phyloP scores from a whole-genome alignment of 345 rosid species.

The Noccaea caerulescens region DNA sequence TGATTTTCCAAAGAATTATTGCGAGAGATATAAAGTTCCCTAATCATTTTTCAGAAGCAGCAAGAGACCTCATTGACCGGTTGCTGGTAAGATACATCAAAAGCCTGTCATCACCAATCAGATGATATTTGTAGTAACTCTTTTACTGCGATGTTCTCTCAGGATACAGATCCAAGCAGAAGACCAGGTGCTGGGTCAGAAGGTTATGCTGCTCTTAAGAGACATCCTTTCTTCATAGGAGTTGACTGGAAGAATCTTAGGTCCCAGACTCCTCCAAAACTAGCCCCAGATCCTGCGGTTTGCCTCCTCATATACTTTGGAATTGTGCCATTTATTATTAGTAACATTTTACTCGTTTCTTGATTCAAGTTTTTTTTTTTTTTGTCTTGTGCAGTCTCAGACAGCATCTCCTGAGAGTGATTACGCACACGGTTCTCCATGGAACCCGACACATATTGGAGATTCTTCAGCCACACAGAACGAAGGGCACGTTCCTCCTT shows the following conservation, averaged over 20 bases:
- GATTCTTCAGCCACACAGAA: slow-evolving; percentile 58
- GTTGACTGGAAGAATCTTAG: slow-evolving; percentile 85
- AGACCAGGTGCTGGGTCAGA: slow-evolving; percentile 93
- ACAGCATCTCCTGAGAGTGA: slow-evolving; percentile 58
- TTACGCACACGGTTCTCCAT: slow-evolving; percentile 61
- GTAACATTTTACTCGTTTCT: slow-evolving; percentile 6
- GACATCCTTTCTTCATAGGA: slow-evolving; percentile 86
- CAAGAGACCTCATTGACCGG: slow-evolving; percentile 80
- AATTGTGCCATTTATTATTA: not conserved
- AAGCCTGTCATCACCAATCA: slow-evolving; percentile 8
- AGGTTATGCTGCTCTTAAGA: slow-evolving; percentile 82
- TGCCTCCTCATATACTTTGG: not conserved
- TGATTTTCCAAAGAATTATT: slow-evolving; percentile 92
- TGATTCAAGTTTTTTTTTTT: slow-evolving; percentile 2
- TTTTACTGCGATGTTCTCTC: slow-evolving; percentile 35
- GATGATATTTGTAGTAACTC: slow-evolving; percentile 2
- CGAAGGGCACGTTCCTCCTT: slow-evolving; percentile 55
- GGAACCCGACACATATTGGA: slow-evolving; percentile 81
- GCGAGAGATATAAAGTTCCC: slow-evolving; percentile 95
- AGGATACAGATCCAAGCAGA: slow-evolving; percentile 93
- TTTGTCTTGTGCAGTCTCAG: slow-evolving; percentile 35
- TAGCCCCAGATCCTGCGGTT: slow-evolving; percentile 72
- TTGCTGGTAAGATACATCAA: slow-evolving; percentile 67
- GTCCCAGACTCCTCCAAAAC: slow-evolving; percentile 74
- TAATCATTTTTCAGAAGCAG: slow-evolving; percentile 82